These are phyloP conservation scores for Aristolochia fimbriata DNA, from an alignment of 164 flowering plant species.

Conservation along the genomic window DNA sequence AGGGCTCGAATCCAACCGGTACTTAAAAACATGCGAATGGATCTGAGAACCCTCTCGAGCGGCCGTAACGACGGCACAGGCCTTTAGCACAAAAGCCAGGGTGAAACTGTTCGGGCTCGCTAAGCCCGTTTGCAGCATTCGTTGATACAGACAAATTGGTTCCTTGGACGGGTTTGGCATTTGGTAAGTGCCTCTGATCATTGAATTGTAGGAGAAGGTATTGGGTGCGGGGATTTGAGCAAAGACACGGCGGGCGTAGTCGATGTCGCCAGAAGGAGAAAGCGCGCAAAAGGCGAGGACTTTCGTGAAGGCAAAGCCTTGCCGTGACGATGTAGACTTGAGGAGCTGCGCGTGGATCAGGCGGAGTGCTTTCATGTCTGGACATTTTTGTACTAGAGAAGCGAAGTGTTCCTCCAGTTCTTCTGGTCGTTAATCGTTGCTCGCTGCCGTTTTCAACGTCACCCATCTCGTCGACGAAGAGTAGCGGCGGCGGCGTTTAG, in stretches of 20 bases:
- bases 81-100: conserved; percentile 36
- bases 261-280: conserved; percentile 16
- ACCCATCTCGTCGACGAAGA: not conserved
- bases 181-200: conserved; percentile 28
- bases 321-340: conserved; percentile 13
- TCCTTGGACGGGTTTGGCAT: conserved; percentile 25
- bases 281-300: conserved; percentile 17
- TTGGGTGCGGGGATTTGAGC: conserved; percentile 14
- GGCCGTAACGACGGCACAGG: conserved; percentile 30
- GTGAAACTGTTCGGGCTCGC: conserved; percentile 42
- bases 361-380: conserved; percentile 11
- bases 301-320: conserved; percentile 7
- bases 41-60: conserved; percentile 36
- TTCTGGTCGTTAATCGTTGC: not conserved
- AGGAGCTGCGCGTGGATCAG: conserved; percentile 19
- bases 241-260: conserved; percentile 20
- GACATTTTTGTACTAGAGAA: conserved; percentile 15
- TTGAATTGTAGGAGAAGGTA: conserved; percentile 14
- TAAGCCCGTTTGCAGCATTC: conserved; percentile 18
- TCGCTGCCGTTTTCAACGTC: not conserved
- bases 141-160: conserved; percentile 26
- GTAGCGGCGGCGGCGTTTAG: not conserved
- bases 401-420: conserved; percentile 4
- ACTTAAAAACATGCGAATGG: conserved; percentile 28
- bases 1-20: conserved; percentile 24